Base-by-base conservation (phyloP, 192 early-diverging fungal species). In the Linnemannia exigua region DNA sequence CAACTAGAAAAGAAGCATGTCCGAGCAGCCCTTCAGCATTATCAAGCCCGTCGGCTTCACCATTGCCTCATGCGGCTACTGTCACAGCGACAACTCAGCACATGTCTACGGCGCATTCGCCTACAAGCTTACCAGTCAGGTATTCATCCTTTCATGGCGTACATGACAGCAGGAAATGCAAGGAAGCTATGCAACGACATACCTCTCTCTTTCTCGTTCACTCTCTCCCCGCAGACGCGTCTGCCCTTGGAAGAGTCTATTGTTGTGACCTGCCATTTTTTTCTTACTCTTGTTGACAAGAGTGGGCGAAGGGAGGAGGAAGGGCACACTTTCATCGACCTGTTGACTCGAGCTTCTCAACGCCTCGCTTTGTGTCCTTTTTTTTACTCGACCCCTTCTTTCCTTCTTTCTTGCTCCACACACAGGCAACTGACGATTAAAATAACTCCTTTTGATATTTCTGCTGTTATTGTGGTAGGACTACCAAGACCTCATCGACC, bases 71-170 rank as follows among this genome's bases (percentile, higher is more conserved):
- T 86, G 84, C 47, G 84, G 84, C 63, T 86, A 86, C 51, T 86
- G 84, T 61, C 78, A 79, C 28, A 51, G 70, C 9, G 84, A 86
- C 50, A 77, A 74, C 70, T 76, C 77, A 14, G 77, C 78, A 17
- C 84, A 76, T 47, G 84, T 86, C 36, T 86, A 80, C 67, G 84
- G 84, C 35, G 84, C 84, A 68, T 77, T 86, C 50, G 84, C 78
- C 20, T 80, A 68, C 78, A 79, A 74, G 33, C 70, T 86, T 54
- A 80, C 84, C 5, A 76, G 84, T 47, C 58, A 86, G 77, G 84
- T 86, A 80, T 25, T 77, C 51, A 50, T n/a, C n/a, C 11, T 28
- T 41, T 33, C 48, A 31, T 74, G 7, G 46, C 44, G 38, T 20
- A 52, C 33, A 28, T 37, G 8, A 38, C 9, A 31, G 12, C 25